Percentiles rank a stretch among this genome's conserved stretches.
These are phyloP conservation scores for Lasiosphaeria miniovina DNA, from an alignment of 495 filamentous ascomycete genomes.

Conservation along the genomic window DNA sequence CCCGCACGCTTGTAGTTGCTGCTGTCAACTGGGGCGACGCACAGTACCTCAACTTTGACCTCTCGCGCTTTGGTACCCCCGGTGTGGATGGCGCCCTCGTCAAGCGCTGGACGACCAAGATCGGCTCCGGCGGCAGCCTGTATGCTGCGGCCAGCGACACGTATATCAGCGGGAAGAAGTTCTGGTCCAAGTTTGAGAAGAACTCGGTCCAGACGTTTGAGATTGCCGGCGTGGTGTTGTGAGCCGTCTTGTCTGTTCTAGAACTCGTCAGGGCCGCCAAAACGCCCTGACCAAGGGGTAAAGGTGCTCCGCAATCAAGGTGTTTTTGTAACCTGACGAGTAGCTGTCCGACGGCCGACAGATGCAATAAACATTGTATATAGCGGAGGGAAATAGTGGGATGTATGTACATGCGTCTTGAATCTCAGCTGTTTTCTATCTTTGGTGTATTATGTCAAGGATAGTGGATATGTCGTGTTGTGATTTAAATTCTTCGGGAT, in stretches of 20 bases:
- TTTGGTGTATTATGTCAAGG: too few species aligned
- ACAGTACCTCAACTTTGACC: conserved; percentile 38
- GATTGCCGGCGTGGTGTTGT: conserved; percentile 18
- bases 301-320: too few species aligned
- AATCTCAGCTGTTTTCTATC: too few species aligned
- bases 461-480: too few species aligned
- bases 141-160: conserved; percentile 31
- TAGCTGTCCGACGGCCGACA: too few species aligned
- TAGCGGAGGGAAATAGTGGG: too few species aligned
- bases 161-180: conserved; percentile 26
- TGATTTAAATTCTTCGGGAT: too few species aligned
- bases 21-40: conserved; percentile 36
- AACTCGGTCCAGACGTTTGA: conserved; percentile 33
- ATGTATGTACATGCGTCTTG: too few species aligned
- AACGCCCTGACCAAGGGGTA: too few species aligned
- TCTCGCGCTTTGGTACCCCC: conserved; percentile 25
- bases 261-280: too few species aligned
- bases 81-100: conserved; percentile 29
- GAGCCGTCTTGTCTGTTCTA: not conserved
- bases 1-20: conserved; percentile 34
- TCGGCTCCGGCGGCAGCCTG: conserved; percentile 27
- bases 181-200: conserved; percentile 30
- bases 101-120: conserved; percentile 35
- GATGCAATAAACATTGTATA: too few species aligned
- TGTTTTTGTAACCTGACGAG: too few species aligned